phyloP scores from a whole-genome alignment of 169 alveolate genomes.

The Plasmodium yoelii region DNA sequence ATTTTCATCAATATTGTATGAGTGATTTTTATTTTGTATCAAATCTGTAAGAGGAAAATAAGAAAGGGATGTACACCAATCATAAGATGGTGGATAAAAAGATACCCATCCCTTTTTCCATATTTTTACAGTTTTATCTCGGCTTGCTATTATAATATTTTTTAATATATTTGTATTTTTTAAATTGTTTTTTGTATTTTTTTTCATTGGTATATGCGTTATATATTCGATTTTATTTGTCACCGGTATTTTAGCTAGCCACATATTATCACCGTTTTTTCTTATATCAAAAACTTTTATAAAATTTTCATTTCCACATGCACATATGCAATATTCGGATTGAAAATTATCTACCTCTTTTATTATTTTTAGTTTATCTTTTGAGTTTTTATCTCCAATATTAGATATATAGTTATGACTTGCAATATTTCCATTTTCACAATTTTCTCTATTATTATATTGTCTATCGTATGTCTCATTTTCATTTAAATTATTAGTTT shows the following conservation, averaged over 20 bases:
- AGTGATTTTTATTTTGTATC: slow-evolving; percentile 18
- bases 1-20: background rate
- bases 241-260: slow-evolving; percentile 63
- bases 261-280: slow-evolving; percentile 51
- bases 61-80: slow-evolving; percentile 61
- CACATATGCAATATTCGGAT: slow-evolving; percentile 63
- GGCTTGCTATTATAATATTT: slow-evolving; percentile 52
- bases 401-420: background rate
- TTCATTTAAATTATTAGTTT: background rate
- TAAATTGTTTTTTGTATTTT: slow-evolving; percentile 21
- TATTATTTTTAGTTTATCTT: slow-evolving; percentile 33
- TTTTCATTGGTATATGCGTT: slow-evolving; percentile 47
- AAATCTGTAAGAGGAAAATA: slow-evolving; percentile 32
- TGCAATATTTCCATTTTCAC: background rate
- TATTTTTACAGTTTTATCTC: slow-evolving; percentile 66
- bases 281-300: slow-evolving; percentile 67
- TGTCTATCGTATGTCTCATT: background rate
- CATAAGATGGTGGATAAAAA: slow-evolving; percentile 65
- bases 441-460: no score
- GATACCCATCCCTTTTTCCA: slow-evolving; percentile 74
- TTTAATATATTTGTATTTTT: slow-evolving; percentile 57
- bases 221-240: slow-evolving; percentile 62
- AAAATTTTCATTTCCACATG: slow-evolving; percentile 69
- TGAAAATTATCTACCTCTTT: slow-evolving; percentile 38
- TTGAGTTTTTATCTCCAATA: slow-evolving; percentile 6